phyloP scores from a whole-genome alignment of 805 yeast genomes.

The Barnettozyma vustinii region DNA sequence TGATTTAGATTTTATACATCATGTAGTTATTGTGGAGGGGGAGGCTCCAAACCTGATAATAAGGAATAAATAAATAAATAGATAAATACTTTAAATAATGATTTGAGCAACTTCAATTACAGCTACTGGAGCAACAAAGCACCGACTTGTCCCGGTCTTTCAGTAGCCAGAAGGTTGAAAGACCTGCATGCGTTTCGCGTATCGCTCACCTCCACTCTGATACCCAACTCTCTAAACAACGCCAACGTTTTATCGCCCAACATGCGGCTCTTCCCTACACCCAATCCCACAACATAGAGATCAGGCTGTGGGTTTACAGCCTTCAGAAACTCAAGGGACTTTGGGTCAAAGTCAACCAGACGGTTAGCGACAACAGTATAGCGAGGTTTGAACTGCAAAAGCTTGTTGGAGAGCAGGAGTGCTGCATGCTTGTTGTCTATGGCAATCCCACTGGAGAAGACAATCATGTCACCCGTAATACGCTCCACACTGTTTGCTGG shows the following conservation, averaged over 20 bases:
- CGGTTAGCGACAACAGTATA: conserved; percentile 38
- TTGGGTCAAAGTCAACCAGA: conserved; percentile 45
- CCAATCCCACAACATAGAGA: conserved; percentile 65
- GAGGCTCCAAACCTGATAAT: too few relatives aligned
- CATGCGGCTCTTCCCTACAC: conserved; percentile 51
- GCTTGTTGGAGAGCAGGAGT: conserved; percentile 50
- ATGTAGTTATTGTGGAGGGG: too few relatives aligned
- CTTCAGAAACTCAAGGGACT: conserved; percentile 43
- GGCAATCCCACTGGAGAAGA: conserved; percentile 45
- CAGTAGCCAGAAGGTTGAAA: conserved; percentile 74
- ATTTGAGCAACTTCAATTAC: too few relatives aligned
- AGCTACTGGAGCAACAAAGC: conserved; percentile 68
- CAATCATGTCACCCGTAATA: conserved; percentile 50
- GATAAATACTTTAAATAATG: too few relatives aligned
- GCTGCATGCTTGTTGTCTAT: conserved; percentile 44
- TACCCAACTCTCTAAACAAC: conserved; percentile 51
- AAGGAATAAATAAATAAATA: too few relatives aligned
- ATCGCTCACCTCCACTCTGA: conserved; percentile 65
- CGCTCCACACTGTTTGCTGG: conserved; percentile 49
- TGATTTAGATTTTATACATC: background rate
- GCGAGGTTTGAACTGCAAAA: conserved; percentile 47
- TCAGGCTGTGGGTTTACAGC: conserved; percentile 74
- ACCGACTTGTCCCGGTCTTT: conserved; percentile 68
- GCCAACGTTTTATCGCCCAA: conserved; percentile 50
- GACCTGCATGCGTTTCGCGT: conserved; percentile 62